Evolutionary conservation across 768 basidiomycete genomes (phyloP).

Genomic region (Pholiota microspora): DNA sequence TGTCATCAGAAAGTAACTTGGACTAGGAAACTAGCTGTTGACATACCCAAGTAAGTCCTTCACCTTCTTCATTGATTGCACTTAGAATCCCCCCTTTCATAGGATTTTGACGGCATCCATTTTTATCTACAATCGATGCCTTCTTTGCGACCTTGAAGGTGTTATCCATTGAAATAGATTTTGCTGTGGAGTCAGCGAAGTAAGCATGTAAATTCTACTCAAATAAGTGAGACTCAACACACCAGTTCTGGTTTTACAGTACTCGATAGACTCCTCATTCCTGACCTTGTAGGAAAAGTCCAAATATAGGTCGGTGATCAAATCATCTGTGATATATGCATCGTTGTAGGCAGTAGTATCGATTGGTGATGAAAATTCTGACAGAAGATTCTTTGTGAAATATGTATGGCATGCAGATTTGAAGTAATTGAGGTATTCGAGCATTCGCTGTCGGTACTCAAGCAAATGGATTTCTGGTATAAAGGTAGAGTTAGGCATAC

Average conservation of each 20-base stretch:
- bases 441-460: background rate
- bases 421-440: slow-evolving; percentile 2
- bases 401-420: background rate
- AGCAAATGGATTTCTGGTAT: slow-evolving; percentile 11
- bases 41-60: slow-evolving; percentile 8
- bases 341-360: background rate
- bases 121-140: slow-evolving; percentile 5
- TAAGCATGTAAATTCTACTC: no score
- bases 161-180: slow-evolving; percentile 10
- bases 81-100: slow-evolving; percentile 10
- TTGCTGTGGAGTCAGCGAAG: no score
- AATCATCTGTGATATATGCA: slow-evolving; percentile 1
- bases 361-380: background rate
- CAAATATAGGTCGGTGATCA: slow-evolving; percentile 8
- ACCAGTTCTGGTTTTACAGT: slow-evolving; percentile 9
- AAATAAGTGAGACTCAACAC: no score
- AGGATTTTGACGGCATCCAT: background rate
- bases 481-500: background rate
- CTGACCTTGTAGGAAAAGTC: slow-evolving; percentile 1
- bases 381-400: background rate
- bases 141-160: slow-evolving; percentile 11
- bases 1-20: background rate
- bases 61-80: slow-evolving; percentile 7
- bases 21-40: background rate
- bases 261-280: slow-evolving; percentile 1